phyloP scores from a whole-genome alignment of 78 protist genomes.

The Bodo saltans region DNA sequence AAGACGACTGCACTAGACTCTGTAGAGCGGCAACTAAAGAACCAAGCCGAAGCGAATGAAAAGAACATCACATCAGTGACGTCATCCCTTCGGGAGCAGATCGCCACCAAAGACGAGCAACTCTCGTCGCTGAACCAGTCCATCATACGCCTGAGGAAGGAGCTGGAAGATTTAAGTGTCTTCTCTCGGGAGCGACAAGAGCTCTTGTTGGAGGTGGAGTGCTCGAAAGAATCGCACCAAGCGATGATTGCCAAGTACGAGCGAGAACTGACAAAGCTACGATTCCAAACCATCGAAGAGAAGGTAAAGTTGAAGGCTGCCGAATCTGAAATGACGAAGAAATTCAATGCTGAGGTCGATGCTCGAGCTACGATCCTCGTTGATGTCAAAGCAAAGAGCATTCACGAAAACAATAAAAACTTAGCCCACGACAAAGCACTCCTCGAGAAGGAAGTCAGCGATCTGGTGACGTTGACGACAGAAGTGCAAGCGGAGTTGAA shows the following conservation, averaged over 20 bases:
- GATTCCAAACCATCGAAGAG: neutral
- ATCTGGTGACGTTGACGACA: neutral
- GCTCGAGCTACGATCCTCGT: neutral
- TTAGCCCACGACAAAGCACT: neutral
- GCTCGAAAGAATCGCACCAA: neutral
- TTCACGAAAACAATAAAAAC: neutral
- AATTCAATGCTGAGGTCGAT: neutral
- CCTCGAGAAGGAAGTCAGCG: neutral
- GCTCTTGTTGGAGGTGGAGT: neutral
- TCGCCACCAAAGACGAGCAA: neutral
- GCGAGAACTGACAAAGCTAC: neutral
- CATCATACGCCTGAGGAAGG: neutral
- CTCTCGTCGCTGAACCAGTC: neutral
- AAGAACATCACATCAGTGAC: neutral
- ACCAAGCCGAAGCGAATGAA: neutral
- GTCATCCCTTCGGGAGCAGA: neutral
- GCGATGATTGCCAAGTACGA: neutral
- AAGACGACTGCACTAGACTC: neutral
- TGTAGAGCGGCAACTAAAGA: no score
- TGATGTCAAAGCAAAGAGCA: neutral
- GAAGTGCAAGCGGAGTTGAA: neutral
- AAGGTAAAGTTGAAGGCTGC: neutral
- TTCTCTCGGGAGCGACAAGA: neutral
- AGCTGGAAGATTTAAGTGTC: neutral
- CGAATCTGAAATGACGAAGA: neutral